Conservation (phyloP, 2,329 filamentous ascomycete species). For the Paraphaeosphaeria sporulosa region DNA sequence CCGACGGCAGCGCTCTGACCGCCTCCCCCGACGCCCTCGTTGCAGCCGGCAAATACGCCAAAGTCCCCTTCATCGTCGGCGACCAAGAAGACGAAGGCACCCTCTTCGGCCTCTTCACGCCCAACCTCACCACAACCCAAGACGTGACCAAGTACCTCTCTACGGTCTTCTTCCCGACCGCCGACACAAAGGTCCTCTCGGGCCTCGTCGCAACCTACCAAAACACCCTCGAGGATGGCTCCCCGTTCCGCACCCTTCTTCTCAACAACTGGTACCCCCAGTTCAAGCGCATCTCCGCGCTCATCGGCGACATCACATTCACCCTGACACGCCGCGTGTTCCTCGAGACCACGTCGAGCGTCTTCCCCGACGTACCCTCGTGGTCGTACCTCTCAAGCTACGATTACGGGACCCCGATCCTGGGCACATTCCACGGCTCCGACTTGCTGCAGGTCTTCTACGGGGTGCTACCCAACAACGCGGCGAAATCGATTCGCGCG, state of each 20-base stretch:
- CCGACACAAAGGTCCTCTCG: constrained; percentile 60
- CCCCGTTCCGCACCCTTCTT: constrained; percentile 73
- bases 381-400: constrained; percentile 83
- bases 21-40: constrained; percentile 69
- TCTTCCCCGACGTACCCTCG: constrained; percentile 65
- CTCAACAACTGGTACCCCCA: constrained; percentile 78
- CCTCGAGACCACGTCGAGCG: constrained; percentile 57
- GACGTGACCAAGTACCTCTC: constrained; percentile 69
- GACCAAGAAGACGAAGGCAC: constrained; percentile 85
- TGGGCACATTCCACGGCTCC: constrained; percentile 78
- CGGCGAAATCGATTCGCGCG: constrained; percentile 65
- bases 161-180: constrained; percentile 66
- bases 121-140: constrained; percentile 69
- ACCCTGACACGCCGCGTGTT: constrained; percentile 74
- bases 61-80: constrained; percentile 71
- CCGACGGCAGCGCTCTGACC: constrained; percentile 70
- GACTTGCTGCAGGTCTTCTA: constrained; percentile 76
- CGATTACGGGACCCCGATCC: constrained; percentile 71
- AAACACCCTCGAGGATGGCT: constrained; percentile 64
- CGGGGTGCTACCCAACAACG: constrained; percentile 69
- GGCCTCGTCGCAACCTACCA: constrained; percentile 70
- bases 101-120: constrained; percentile 73
- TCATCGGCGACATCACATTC: constrained; percentile 79
- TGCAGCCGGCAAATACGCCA: constrained; percentile 61
- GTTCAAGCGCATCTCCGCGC: constrained; percentile 78